phyloP scores from a whole-genome alignment of 2,329 filamentous ascomycete species.

The Boeremia exigua region DNA sequence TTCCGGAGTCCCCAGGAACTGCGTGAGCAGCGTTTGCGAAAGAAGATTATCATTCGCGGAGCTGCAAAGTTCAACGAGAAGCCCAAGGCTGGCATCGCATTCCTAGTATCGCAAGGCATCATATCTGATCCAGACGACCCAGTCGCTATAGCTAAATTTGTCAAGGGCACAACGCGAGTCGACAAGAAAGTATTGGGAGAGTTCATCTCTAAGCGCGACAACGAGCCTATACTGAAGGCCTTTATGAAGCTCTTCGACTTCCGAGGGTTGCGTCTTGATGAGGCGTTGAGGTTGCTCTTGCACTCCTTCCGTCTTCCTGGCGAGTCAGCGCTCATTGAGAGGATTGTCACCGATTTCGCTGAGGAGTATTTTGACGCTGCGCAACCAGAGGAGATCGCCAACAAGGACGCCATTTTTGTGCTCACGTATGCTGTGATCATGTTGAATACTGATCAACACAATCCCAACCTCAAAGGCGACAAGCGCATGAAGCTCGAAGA shows the following conservation, averaged over 20 bases:
- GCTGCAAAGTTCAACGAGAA: conserved; percentile 94
- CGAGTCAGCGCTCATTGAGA: conserved; percentile 89
- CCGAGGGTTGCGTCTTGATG: conserved; percentile 81
- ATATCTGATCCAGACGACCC: conserved; percentile 79
- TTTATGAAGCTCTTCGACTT: conserved; percentile 93
- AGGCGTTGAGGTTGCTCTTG: conserved; percentile 84
- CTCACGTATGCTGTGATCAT: conserved; percentile 97
- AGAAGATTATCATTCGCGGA: conserved; percentile 88
- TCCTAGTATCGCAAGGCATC: conserved; percentile 82
- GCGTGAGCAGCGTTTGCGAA: conserved; percentile 75
- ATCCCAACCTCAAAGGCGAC: conserved; percentile 79
- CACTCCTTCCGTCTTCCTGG: conserved; percentile 93
- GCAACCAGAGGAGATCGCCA: conserved; percentile 75
- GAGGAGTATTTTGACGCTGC: conserved; percentile 79
- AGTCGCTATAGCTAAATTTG: conserved; percentile 79
- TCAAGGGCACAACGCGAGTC: conserved; percentile 84
- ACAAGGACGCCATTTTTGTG: conserved; percentile 88
- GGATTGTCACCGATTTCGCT: conserved; percentile 86
- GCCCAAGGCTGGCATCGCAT: conserved; percentile 86
- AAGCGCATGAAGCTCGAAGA: conserved; percentile 85
- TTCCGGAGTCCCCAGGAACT: conserved; percentile 71
- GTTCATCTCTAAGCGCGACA: conserved; percentile 88
- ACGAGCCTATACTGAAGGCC: conserved; percentile 81
- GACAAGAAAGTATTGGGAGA: conserved; percentile 93
- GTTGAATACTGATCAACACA: conserved; percentile 96